Evolutionary conservation across 2,329 filamentous ascomycete genomes (phyloP).

Genomic region (Ophiocordyceps camponoti-rufipedis): DNA sequence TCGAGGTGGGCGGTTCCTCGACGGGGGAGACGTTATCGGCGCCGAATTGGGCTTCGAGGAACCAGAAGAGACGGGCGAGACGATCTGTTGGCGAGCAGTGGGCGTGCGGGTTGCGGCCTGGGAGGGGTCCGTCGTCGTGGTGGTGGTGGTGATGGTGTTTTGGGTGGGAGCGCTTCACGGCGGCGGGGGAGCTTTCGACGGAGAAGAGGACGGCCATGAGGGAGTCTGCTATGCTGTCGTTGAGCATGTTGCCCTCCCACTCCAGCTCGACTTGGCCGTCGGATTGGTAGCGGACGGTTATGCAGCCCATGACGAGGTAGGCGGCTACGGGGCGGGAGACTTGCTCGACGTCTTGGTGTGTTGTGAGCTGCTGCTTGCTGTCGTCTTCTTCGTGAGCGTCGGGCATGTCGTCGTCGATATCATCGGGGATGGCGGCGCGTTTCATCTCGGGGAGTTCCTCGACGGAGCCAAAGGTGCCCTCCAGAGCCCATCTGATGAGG

Average conservation of each 20-base stretch:
- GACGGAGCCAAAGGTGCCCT: conserved; percentile 82
- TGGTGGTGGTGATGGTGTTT: conserved; percentile 14
- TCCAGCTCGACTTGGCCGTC: conserved; percentile 76
- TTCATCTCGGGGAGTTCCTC: conserved; percentile 43
- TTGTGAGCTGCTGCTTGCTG: conserved; percentile 7
- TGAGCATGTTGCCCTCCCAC: conserved; percentile 96
- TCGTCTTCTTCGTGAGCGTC: conserved; percentile 15
- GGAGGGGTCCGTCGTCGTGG: too few species aligned
- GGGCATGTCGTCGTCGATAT: conserved; percentile 15
- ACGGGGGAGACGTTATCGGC: conserved; percentile 66
- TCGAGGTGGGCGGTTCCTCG: too few species aligned
- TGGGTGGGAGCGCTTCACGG: conserved; percentile 51
- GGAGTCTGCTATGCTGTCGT: conserved; percentile 94
- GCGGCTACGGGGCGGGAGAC: conserved; percentile 33
- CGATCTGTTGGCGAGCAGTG: conserved; percentile 56
- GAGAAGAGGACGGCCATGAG: conserved; percentile 85
- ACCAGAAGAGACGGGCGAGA: conserved; percentile 75
- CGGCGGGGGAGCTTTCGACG: conserved; percentile 84
- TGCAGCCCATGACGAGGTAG: conserved; percentile 75
- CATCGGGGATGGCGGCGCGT: conserved; percentile 14
- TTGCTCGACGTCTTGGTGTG: conserved; percentile 36
- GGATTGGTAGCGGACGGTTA: conserved; percentile 59
- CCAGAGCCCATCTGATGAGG: conserved; percentile 81
- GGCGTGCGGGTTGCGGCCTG: conserved; percentile 49
- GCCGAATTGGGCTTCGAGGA: conserved; percentile 93